Conservation (phyloP, 2,329 filamentous ascomycete genomes). For the Colletotrichum sp. region DNA sequence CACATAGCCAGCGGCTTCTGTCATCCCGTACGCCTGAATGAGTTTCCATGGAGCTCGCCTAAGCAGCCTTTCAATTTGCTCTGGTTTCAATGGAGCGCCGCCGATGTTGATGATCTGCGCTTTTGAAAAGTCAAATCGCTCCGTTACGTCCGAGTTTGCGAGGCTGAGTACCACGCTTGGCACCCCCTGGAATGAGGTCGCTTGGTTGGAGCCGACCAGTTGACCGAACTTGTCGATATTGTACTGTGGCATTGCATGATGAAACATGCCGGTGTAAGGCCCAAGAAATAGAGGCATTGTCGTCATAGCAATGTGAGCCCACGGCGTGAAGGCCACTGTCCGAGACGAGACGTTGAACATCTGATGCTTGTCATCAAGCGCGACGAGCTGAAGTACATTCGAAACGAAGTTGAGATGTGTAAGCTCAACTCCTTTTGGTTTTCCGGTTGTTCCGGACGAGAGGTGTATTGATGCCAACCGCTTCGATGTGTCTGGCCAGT, state of each 20-base stretch:
- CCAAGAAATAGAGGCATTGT: slow-evolving; percentile 49
- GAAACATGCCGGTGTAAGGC: slow-evolving; percentile 47
- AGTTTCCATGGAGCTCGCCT: slow-evolving; percentile 39
- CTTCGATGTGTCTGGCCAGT: slow-evolving; percentile 35
- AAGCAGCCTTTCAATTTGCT: slow-evolving; percentile 35
- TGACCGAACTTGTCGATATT: slow-evolving; percentile 37
- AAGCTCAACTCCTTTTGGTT: slow-evolving; percentile 91
- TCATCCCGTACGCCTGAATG: slow-evolving; percentile 51
- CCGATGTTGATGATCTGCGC: slow-evolving; percentile 42
- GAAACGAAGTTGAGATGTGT: slow-evolving; percentile 83
- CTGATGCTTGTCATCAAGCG: slow-evolving; percentile 32
- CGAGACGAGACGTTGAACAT: slow-evolving; percentile 38
- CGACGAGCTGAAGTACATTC: slow-evolving; percentile 57
- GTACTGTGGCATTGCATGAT: slow-evolving; percentile 47
- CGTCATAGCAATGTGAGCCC: slow-evolving; percentile 49
- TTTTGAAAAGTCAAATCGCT: slow-evolving; percentile 39
- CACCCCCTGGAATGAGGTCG: slow-evolving; percentile 44
- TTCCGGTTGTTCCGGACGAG: slow-evolving; percentile 77
- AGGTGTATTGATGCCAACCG: slow-evolving; percentile 43
- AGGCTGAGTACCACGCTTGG: slow-evolving; percentile 42
- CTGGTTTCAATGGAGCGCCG: slow-evolving; percentile 37
- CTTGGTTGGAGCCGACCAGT: slow-evolving; percentile 37
- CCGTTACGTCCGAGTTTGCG: slow-evolving; percentile 38
- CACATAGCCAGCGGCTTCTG: slow-evolving; percentile 47
- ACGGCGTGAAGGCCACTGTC: slow-evolving; percentile 47